Conservation (phyloP, 352 stramenopile species). For the Phytopythium mirpurense region DNA sequence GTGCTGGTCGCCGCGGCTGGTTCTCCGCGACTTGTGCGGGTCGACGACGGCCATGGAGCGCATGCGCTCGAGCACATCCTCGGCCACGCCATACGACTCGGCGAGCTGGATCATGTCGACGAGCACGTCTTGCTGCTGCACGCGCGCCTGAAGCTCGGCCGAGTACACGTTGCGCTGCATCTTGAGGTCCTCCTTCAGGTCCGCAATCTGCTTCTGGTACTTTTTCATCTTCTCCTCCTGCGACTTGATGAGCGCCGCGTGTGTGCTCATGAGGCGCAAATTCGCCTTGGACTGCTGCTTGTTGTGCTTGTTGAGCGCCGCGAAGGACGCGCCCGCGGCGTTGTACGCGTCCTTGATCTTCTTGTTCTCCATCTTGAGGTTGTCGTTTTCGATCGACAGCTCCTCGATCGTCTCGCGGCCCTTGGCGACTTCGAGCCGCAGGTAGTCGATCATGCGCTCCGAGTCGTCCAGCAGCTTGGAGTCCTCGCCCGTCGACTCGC, state of each 20-base stretch:
- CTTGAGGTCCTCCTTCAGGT: slow-evolving; percentile 77
- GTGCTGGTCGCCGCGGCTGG: slow-evolving; percentile 10
- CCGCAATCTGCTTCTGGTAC: slow-evolving; percentile 79
- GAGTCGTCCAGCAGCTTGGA: slow-evolving; percentile 76
- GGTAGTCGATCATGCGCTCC: slow-evolving; percentile 80
- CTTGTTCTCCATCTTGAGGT: slow-evolving; percentile 84
- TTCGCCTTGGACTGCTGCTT: slow-evolving; percentile 93
- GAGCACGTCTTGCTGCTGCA: slow-evolving; percentile 47
- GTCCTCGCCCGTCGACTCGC: slow-evolving; percentile 42
- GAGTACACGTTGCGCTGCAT: slow-evolving; percentile 81
- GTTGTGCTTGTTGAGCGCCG: slow-evolving; percentile 91
- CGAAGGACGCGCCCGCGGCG: slow-evolving; percentile 88
- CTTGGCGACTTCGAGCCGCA: slow-evolving; percentile 78
- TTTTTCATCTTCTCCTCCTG: slow-evolving; percentile 90
- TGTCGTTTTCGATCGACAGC: slow-evolving; percentile 71
- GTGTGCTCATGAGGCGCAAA: slow-evolving; percentile 84
- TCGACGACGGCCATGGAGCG: slow-evolving; percentile 44
- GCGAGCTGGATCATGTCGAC: slow-evolving; percentile 46
- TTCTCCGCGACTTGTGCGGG: slow-evolving; percentile 22
- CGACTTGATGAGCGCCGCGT: slow-evolving; percentile 80
- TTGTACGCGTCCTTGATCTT: slow-evolving; percentile 92
- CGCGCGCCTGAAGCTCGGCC: slow-evolving; percentile 64
- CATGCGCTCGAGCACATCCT: slow-evolving; percentile 47
- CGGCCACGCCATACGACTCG: slow-evolving; percentile 45
- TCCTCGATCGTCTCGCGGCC: slow-evolving; percentile 59